Conservation (phyloP, 1,284 basidiomycete genomes). For the Cryptococcus sp. region DNA sequence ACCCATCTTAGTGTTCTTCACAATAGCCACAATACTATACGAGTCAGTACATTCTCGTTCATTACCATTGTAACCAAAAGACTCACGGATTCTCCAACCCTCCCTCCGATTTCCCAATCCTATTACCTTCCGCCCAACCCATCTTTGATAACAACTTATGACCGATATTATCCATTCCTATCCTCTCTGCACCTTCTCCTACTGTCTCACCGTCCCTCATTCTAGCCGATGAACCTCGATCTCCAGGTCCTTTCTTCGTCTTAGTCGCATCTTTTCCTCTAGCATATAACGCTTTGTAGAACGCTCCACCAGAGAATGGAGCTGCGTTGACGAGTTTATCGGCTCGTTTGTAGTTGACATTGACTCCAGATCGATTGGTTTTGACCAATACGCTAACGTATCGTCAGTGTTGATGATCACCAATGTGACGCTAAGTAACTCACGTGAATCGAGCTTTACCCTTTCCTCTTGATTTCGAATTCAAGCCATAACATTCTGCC, state of each 20-base stretch:
- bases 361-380: conserved; percentile 56
- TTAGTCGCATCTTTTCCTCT: conserved; percentile 11
- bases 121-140: conserved; percentile 46
- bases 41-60: conserved; percentile 8
- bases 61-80: background rate
- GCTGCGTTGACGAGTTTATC: conserved; percentile 51
- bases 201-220: conserved; percentile 19
- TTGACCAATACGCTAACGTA: conserved; percentile 63
- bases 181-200: conserved; percentile 7
- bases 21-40: conserved; percentile 45
- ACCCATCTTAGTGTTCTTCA: conserved; percentile 49
- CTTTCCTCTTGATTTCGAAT: conserved; percentile 68
- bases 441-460: conserved; percentile 55
- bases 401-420: background rate
- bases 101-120: conserved; percentile 40
- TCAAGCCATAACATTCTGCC: conserved; percentile 67
- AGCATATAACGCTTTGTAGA: conserved; percentile 42
- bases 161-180: conserved; percentile 42
- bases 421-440: conserved; percentile 14
- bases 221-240: conserved; percentile 22
- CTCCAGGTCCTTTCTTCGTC: conserved; percentile 11
- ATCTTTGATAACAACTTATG: conserved; percentile 45
- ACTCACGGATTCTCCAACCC: conserved; percentile 47
- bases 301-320: conserved; percentile 23
- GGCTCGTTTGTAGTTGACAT: conserved; percentile 61